Conservation (phyloP, 2,329 filamentous ascomycete species). For the Aureobasidium sp. region DNA sequence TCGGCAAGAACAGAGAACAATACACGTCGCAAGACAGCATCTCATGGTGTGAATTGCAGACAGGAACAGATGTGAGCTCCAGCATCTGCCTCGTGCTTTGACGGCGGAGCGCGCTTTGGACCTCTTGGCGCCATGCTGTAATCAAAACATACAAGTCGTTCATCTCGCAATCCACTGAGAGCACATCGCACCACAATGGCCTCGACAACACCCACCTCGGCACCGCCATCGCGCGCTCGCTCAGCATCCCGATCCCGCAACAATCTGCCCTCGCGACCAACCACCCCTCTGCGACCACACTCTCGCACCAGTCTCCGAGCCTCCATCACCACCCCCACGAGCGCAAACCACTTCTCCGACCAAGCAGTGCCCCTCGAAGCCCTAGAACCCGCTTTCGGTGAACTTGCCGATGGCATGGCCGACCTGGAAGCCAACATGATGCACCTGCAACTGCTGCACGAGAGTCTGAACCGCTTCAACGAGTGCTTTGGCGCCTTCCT, state of each 20-base stretch:
- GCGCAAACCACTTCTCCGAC: slow-evolving; percentile 33
- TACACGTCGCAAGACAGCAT: neutral
- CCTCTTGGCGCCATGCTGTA: neutral
- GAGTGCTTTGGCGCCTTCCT: slow-evolving; percentile 94
- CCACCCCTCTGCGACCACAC: slow-evolving; percentile 82
- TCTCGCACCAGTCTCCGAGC: slow-evolving; percentile 85
- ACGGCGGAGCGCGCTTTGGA: neutral
- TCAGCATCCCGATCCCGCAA: slow-evolving; percentile 23
- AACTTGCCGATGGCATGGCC: slow-evolving; percentile 87
- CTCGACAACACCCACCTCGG: slow-evolving; percentile 13
- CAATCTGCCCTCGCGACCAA: slow-evolving; percentile 63
- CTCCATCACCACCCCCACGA: slow-evolving; percentile 46
- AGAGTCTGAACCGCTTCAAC: slow-evolving; percentile 84
- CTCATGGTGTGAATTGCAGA: neutral
- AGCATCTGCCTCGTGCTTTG: slow-evolving; percentile 1
- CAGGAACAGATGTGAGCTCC: neutral
- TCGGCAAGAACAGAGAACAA: neutral
- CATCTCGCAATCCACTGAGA: neutral
- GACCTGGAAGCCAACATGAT: slow-evolving; percentile 96
- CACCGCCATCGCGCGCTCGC: slow-evolving; percentile 13
- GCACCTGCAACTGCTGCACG: slow-evolving; percentile 95
- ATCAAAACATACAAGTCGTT: neutral
- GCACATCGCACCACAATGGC: neutral
- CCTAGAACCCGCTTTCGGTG: slow-evolving; percentile 85
- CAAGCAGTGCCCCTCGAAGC: slow-evolving; percentile 65